These are phyloP conservation scores for Penicillium corylophilum DNA, from an alignment of 2,329 filamentous ascomycete genomes.

Conservation along the genomic window DNA sequence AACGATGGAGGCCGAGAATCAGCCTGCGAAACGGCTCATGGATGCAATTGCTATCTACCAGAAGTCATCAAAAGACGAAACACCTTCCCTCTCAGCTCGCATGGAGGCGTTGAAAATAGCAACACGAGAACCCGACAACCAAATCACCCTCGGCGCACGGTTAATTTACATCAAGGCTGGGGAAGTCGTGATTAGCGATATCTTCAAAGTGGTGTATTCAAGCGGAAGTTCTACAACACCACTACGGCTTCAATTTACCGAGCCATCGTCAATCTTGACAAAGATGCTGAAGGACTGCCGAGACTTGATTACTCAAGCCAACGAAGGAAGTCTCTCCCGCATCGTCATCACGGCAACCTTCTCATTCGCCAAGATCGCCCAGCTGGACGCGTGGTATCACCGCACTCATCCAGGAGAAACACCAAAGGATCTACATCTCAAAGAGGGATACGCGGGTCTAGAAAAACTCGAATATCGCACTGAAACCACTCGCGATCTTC, in stretches of 20 bases:
- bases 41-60: constrained; percentile 4
- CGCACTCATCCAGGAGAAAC: background rate
- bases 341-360: constrained; percentile 11
- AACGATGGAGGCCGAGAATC: constrained; percentile 4
- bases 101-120: constrained; percentile 2
- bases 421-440: background rate
- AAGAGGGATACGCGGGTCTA: background rate
- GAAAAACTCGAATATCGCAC: background rate
- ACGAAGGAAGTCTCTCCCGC: constrained; percentile 6
- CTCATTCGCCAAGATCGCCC: constrained; percentile 7
- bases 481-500: too few relatives aligned
- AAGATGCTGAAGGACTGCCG: background rate
- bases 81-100: background rate
- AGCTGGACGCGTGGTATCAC: constrained; percentile 8
- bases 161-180: constrained; percentile 4
- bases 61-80: background rate
- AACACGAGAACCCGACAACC: constrained; percentile 1
- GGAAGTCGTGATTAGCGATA: background rate
- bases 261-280: background rate
- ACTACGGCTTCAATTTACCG: background rate
- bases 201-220: background rate
- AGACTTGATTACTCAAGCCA: constrained; percentile 7
- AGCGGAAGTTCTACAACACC: background rate
- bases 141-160: constrained; percentile 8
- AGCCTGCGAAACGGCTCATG: constrained; percentile 11